Evolutionary conservation across 176 grass and related monocot species (phyloP), one percentile per base, ranked within the genome.

Genomic region (Avena atlantica): DNA sequence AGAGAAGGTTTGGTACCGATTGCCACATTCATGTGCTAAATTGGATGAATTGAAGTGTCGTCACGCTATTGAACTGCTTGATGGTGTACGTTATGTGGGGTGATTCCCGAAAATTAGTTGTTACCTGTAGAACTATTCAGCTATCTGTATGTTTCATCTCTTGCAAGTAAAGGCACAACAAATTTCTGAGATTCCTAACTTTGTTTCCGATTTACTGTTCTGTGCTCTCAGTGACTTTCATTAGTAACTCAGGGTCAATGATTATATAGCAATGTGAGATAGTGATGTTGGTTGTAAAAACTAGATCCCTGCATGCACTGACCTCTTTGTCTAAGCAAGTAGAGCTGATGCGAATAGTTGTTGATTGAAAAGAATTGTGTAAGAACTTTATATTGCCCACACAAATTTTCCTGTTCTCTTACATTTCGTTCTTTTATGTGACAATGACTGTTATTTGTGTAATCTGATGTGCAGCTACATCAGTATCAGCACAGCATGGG

Each of bases 401-500:
- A 66, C 2, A 20, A 2, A 10, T 9, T 69, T 21, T 78, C 12
- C 55, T 36, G 10, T 7, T 42, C 40, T 14, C 24, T 10, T 53
- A 3, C 48, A 20, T 56, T 74, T 21, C 13, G 11, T 48, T 14
- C 16, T 58, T 65, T 63, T 74, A 92, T 82, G 71, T 80, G 57
- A 42, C 20, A 13, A 65, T 37, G 65, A 19, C 31, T 69, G 4
- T 69, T 37, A 36, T 2, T 12, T 69, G 4, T 34, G 27, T 48
- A 24, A 23, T 56, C n/a, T 72, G 19, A 34, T 88, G 36, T 86
- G 82, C 81, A 93, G 91, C 84, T 90, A 62, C 88, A 88, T 69
- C 88, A 90, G 42, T 93, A 93, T 78, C 91, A 90, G 55, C 90
- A 93, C 61, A 90, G 60, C 36, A 93, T 93, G 91, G 91, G 88